Base-by-base conservation (phyloP, 139 green algal species). In the Prasinococcaceae sp. region DNA sequence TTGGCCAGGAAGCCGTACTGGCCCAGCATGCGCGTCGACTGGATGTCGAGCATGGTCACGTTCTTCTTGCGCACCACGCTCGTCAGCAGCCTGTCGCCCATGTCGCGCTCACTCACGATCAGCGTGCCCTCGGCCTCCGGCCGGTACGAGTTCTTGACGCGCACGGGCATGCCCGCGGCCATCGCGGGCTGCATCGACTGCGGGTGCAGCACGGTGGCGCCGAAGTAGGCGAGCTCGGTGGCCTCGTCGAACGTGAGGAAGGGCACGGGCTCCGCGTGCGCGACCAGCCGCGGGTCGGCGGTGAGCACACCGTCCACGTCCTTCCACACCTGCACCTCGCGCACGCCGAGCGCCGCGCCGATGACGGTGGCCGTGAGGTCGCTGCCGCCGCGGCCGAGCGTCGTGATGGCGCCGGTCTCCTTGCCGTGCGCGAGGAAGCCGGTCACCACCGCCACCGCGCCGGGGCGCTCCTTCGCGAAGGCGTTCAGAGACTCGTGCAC, bases 71-170 rank as follows among this genome's bases (percentile, higher is more conserved):
- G 69, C 36, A 99, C 92, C 22, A 99, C 94, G 48, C 55, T 79
- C 6, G 90, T 98, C 22, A 97, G 78, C 23, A 97, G 52, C 17
- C 58, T 72, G 23, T 50, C 22, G 29, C 28, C 55, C 70, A 95
- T 79, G 57, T 94, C 75, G 3, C 88, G 75, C 6, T 63, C 6
- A 0, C 52, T 41, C 2, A 55, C 69, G 65, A 98, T 97, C 19
- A 94, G 54, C 3, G 89, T 94, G 23, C 90, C 90, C 0, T 69
- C 58, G 0, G 86, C 86, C 6, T 23, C 20, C 9, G 50, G 47
- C 70, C 98, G 97, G 74, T 99, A 99, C 25, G 74, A 88, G 71
- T 99, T 99, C 72, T 94, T 96, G 10, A 99, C 92, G 10, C 90
- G 75, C 22, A 99, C 92, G 20, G 58, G 64, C 66, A 94, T 79